Percentiles rank a stretch among this genome's conserved stretches.
phyloP scores from a whole-genome alignment of 352 stramenopile species.

The Globisporangium echinulatum region DNA sequence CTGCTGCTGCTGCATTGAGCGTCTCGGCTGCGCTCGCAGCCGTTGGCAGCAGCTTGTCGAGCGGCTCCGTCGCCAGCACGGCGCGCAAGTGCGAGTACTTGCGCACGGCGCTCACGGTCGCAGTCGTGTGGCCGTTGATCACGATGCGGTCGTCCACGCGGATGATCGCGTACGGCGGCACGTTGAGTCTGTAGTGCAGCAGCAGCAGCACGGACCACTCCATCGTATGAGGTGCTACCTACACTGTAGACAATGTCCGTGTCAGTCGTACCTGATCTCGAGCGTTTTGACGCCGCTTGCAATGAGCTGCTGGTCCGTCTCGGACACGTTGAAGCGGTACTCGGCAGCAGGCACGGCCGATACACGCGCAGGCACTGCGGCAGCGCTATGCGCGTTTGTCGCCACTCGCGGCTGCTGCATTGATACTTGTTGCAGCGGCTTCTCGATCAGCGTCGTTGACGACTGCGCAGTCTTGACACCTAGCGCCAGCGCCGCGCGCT shows the following conservation, averaged over 20 bases:
- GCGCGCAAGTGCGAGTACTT: slow-evolving; percentile 58
- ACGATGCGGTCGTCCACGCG: slow-evolving; percentile 57
- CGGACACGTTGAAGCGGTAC: slow-evolving; percentile 50
- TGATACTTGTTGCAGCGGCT: slow-evolving; percentile 4
- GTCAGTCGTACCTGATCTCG: slow-evolving; percentile 43
- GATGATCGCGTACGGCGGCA: slow-evolving; percentile 64
- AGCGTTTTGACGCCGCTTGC: slow-evolving; percentile 48
- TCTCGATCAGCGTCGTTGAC: slow-evolving; percentile 8
- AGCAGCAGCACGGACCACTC: not conserved
- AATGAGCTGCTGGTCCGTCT: slow-evolving; percentile 34
- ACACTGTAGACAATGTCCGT: not conserved
- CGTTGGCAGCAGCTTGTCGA: slow-evolving; percentile 33
- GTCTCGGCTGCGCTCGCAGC: not conserved
- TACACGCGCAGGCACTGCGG: not conserved
- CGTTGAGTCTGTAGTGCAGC: slow-evolving; percentile 33
- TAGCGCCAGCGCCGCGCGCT: not conserved
- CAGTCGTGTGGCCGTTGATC: slow-evolving; percentile 41
- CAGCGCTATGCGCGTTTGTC: slow-evolving; percentile 7
- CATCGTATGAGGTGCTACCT: not conserved
- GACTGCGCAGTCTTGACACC: not conserved
- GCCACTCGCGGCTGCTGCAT: not conserved
- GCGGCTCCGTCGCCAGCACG: slow-evolving; percentile 45
- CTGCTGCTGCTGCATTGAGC: slow-evolving; percentile 18
- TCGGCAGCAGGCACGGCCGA: slow-evolving; percentile 27
- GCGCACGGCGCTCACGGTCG: slow-evolving; percentile 37